phyloP scores from a whole-genome alignment of 257 asterid species.

The Haberlea rhodopensis region DNA sequence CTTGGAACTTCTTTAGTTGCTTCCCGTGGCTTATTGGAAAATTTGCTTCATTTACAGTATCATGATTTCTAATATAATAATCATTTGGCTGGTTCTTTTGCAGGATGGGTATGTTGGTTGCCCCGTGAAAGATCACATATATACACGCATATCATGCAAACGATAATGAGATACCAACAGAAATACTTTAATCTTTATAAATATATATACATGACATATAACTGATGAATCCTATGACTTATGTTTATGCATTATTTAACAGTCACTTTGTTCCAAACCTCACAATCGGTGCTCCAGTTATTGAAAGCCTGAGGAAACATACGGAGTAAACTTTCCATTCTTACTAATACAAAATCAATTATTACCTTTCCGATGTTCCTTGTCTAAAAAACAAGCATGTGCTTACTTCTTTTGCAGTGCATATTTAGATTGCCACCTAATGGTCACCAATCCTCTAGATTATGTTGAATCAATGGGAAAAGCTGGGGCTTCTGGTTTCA shows the following conservation, averaged over 20 bases:
- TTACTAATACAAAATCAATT: slow-evolving; percentile 15
- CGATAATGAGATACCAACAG: slow-evolving; percentile 24
- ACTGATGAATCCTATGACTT: slow-evolving; percentile 10
- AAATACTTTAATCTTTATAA: slow-evolving; percentile 19
- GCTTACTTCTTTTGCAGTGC: slow-evolving; percentile 45
- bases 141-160: slow-evolving; percentile 7
- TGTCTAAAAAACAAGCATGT: neutral
- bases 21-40: slow-evolving; percentile 1
- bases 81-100: slow-evolving; percentile 31
- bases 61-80: slow-evolving; percentile 4
- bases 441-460: slow-evolving; percentile 95
- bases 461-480: slow-evolving; percentile 73
- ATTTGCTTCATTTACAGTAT: neutral
- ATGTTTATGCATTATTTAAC: slow-evolving; percentile 27
- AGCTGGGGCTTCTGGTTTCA: slow-evolving; percentile 96
- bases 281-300: slow-evolving; percentile 87
- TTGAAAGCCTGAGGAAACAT: slow-evolving; percentile 85
- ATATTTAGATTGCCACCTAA: slow-evolving; percentile 90
- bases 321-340: slow-evolving; percentile 46
- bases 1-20: neutral
- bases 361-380: slow-evolving; percentile 2
- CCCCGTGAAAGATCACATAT: slow-evolving; percentile 15
- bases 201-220: neutral
- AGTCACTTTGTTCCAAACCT: slow-evolving; percentile 93
- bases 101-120: slow-evolving; percentile 91